A percentile compares a stretch with the other conserved stretches of the same genome.
Conservation (phyloP, 1,139 yeast species). For the Yamadazyma sp. region DNA sequence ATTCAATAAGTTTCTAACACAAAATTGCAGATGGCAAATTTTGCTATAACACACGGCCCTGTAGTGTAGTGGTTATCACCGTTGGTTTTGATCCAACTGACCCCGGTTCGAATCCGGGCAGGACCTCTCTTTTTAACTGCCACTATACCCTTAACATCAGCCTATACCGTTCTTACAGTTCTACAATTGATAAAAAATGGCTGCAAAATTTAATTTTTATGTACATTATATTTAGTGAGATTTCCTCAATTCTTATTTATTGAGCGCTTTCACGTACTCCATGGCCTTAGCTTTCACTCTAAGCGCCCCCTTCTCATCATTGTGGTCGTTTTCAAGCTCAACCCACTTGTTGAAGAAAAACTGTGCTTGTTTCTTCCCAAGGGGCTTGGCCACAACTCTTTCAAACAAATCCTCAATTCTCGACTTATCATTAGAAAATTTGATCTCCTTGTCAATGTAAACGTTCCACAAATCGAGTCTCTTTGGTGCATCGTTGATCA, state of each 20-base stretch:
- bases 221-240: too few species aligned
- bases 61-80: conserved; percentile 51
- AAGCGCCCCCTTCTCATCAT: conserved; percentile 71
- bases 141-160: too few species aligned
- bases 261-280: conserved; percentile 53
- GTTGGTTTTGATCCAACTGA: conserved; percentile 67
- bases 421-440: conserved; percentile 54
- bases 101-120: conserved; percentile 97
- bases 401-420: conserved; percentile 80
- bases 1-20: too few species aligned
- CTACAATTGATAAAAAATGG: neutral
- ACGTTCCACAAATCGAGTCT: conserved; percentile 94
- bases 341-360: conserved; percentile 95
- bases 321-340: conserved; percentile 66
- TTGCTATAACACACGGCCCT: conserved; percentile 36
- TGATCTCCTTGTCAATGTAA: conserved; percentile 89
- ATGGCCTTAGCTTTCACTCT: conserved; percentile 91
- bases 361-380: conserved; percentile 90
- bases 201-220: too few species aligned
- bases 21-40: too few species aligned
- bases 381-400: conserved; percentile 66
- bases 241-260: conserved; percentile 1
- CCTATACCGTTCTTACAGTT: too few species aligned
- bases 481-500: conserved; percentile 86
- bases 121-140: conserved; percentile 50